Conservation (phyloP, 169 alveolate species). For the Fabrea salina region DNA sequence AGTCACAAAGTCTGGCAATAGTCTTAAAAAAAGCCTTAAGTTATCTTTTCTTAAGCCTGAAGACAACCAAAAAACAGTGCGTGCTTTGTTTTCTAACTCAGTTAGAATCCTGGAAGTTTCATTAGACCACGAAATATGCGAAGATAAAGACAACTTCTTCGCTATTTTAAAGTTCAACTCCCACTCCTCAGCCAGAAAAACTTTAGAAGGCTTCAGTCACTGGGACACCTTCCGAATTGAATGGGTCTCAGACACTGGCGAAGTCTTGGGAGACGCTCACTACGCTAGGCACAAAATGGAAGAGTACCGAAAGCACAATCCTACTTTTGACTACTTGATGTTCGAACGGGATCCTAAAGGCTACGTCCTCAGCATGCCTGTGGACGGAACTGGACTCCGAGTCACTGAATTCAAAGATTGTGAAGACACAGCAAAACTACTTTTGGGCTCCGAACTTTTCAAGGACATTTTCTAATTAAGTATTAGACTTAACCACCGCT, state of each 20-base stretch:
- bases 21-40: slow-evolving; percentile 19
- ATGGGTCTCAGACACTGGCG: not conserved
- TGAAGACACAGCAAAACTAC: no score
- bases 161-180: slow-evolving; percentile 3
- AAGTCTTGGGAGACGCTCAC: slow-evolving; percentile 1
- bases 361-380: not conserved
- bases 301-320: not conserved
- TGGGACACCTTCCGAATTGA: not conserved
- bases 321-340: slow-evolving; percentile 8
- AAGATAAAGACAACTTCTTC: not conserved
- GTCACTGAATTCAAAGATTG: no score
- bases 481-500: no score
- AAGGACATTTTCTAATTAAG: no score
- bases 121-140: not conserved
- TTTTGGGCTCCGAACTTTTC: no score
- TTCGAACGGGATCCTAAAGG: slow-evolving; percentile 18
- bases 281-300: slow-evolving; percentile 16
- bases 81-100: not conserved
- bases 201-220: not conserved
- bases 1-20: slow-evolving; percentile 4
- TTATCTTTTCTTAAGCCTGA: not conserved
- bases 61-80: not conserved
- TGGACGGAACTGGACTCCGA: no score
- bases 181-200: slow-evolving; percentile 28
- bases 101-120: not conserved